These are phyloP conservation scores for Scutellaria galericulata DNA, from an alignment of 257 asterid genomes.

Conservation along the genomic window DNA sequence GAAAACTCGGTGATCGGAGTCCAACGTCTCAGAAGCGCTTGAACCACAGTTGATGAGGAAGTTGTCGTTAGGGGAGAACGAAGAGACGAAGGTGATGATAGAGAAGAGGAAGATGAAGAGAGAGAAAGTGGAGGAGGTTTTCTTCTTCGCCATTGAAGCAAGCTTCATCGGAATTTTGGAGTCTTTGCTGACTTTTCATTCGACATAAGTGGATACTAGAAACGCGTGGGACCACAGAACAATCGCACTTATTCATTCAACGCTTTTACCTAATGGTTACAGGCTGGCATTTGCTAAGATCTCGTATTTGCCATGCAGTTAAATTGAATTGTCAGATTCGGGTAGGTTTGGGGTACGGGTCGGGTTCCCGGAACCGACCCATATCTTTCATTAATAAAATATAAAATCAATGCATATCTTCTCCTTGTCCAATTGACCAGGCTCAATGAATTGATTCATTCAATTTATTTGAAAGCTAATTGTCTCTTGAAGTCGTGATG, in stretches of 20 bases:
- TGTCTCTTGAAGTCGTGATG: no score
- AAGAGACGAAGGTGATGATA: conserved; percentile 36
- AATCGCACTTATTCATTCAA: not conserved
- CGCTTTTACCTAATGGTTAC: not conserved
- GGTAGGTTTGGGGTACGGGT: no score
- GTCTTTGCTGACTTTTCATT: conserved; percentile 9
- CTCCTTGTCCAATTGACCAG: no score
- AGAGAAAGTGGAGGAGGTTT: conserved; percentile 24
- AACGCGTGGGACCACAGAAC: conserved; percentile 38
- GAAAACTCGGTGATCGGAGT: conserved; percentile 69
- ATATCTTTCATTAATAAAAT: no score
- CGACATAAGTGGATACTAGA: conserved; percentile 7
- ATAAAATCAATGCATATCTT: no score
- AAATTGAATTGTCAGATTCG: not conserved
- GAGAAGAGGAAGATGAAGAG: conserved; percentile 46
- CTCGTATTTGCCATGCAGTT: not conserved
- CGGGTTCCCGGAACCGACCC: no score
- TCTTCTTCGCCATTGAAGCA: conserved; percentile 46
- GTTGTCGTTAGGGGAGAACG: conserved; percentile 67
- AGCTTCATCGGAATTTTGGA: conserved; percentile 23
- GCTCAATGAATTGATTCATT: no score
- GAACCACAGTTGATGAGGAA: conserved; percentile 82
- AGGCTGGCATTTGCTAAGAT: not conserved
- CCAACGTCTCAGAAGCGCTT: conserved; percentile 42
- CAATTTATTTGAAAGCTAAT: no score